phyloP scores from a whole-genome alignment of 352 stramenopile genomes.

The Phytophthora pluvialis region DNA sequence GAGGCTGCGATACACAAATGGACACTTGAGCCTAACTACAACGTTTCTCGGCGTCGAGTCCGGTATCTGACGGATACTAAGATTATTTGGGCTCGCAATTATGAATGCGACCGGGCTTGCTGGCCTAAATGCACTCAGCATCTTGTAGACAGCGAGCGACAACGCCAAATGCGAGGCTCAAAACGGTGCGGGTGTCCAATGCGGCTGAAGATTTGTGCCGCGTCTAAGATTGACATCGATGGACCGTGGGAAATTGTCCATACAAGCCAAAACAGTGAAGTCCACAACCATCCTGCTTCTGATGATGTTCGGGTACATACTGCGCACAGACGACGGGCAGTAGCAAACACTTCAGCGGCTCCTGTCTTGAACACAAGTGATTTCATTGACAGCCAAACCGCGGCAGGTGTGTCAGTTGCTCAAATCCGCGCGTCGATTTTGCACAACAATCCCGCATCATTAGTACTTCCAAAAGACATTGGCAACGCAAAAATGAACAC shows the following conservation, averaged over 20 bases:
- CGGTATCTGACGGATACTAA: not conserved
- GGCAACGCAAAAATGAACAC: not conserved
- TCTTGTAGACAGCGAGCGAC: not conserved
- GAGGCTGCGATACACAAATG: no score
- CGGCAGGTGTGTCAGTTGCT: not conserved
- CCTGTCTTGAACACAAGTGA: not conserved
- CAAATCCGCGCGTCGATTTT: not conserved
- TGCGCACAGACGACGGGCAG: not conserved
- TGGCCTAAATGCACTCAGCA: not conserved
- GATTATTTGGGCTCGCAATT: not conserved
- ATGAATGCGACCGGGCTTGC: not conserved
- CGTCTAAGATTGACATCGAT: not conserved
- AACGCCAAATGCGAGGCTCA: not conserved
- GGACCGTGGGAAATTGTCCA: constrained; percentile 1
- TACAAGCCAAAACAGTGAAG: not conserved
- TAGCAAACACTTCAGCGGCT: not conserved
- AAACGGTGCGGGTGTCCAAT: not conserved
- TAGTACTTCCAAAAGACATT: constrained; percentile 1
- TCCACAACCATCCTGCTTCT: not conserved
- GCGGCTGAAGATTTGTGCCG: not conserved
- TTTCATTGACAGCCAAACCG: not conserved
- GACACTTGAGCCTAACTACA: not conserved
- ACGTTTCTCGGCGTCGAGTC: not conserved
- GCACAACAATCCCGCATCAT: not conserved
- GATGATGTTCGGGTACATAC: not conserved